Conservation (phyloP, 257 asterid genomes). For the Linaria vulgaris region DNA sequence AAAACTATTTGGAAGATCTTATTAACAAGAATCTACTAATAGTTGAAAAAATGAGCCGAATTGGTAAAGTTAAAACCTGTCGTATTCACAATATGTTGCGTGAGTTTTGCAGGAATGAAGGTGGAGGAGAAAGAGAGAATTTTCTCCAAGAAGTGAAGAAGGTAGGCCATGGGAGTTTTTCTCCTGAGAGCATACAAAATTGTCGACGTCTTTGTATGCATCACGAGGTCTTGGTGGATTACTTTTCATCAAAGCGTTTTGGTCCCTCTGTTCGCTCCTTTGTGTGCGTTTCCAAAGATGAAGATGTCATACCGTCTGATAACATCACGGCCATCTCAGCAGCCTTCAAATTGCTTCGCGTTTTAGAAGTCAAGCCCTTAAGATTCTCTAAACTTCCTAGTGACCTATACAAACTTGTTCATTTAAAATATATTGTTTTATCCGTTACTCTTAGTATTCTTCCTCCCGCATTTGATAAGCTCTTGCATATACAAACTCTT, state of each 20-base stretch:
- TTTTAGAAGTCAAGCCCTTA: constrained; percentile 25
- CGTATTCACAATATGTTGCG: constrained; percentile 53
- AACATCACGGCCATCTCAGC: constrained; percentile 27
- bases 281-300: constrained; percentile 30
- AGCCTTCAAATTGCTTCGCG: constrained; percentile 32
- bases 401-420: constrained; percentile 17
- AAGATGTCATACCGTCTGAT: constrained; percentile 13
- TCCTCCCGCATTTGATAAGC: constrained; percentile 23
- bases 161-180: constrained; percentile 22
- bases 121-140: constrained; percentile 29
- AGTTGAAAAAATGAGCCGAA: constrained; percentile 33
- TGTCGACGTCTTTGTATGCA: constrained; percentile 39
- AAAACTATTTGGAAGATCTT: constrained; percentile 40
- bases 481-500: constrained; percentile 37
- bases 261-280: constrained; percentile 40
- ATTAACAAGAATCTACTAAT: constrained; percentile 42
- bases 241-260: constrained; percentile 22
- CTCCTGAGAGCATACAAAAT: constrained; percentile 10
- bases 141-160: constrained; percentile 43
- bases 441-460: constrained; percentile 19
- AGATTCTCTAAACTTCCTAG: constrained; percentile 22
- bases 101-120: constrained; percentile 45
- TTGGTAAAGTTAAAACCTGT: constrained; percentile 42
- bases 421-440: constrained; percentile 31
- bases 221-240: constrained; percentile 23